Base-by-base conservation (phyloP, 441 rosid species). In the Kokia cookei region DNA sequence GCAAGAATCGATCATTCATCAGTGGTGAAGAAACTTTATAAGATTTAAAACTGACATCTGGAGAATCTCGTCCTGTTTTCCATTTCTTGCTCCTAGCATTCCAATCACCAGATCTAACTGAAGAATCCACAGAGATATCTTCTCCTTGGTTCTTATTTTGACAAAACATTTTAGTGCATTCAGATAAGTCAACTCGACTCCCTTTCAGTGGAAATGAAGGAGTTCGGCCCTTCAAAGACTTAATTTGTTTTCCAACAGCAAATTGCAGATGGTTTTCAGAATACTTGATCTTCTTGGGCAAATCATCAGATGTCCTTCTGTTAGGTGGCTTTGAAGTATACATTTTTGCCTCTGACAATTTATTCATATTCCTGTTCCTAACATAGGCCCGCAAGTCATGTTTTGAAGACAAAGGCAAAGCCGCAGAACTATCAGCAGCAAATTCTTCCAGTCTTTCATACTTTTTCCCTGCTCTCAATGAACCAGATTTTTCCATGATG, bases 41-140 rank as follows among this genome's bases (percentile, higher is more conserved):
- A 65, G 83, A 82, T 79, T 77, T 88, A 71, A 75, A 81, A 82
- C 81, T 84, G 14, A 80, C 75, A 77, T 90, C 90, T 65, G 91
- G 88, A 61, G 92, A 85, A 76, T 84, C 87, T 76, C 81, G 87
- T 73, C 81, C 89, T 32, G 75, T 72, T 84, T 85, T 92, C 90
- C 87, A 76, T 76, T 86, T 93, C 87, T 90, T 91, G 85, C 85
- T 84, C 86, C 83, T 88, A 70, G 71, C 29, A 84, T 84, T 85
- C 90, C 88, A 78, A 50, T 86, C 88, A 72, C 85, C 90, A 80
- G 87, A 76, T 76, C 82, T 81, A 81, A 84, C 79, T 65, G 92
- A 77, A 6, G 89, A 77, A 83, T 90, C 92, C 72, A 79, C 62
- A 57, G 90, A 65, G 54, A 86, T 79, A 32, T 69, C 81, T 81